These are phyloP conservation scores for Conoideocrella luteorostrata DNA, from an alignment of 2,329 filamentous ascomycete genomes.

Conservation along the genomic window DNA sequence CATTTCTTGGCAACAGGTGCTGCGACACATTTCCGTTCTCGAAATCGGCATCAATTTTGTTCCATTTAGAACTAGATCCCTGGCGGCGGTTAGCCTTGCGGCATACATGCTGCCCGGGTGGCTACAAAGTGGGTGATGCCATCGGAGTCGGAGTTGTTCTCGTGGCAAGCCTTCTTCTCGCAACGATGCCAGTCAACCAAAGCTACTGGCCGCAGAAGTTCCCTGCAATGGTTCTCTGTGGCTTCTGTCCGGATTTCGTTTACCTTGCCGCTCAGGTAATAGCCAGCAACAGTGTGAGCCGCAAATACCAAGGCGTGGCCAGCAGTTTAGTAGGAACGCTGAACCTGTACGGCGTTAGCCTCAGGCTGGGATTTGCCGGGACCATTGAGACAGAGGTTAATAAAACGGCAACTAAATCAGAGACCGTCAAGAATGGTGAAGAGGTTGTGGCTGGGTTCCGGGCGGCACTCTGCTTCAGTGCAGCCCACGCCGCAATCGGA, in stretches of 20 bases:
- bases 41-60: slow-evolving; percentile 29
- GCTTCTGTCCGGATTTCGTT: slow-evolving; percentile 41
- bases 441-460: slow-evolving; percentile 24
- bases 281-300: slow-evolving; percentile 42
- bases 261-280: slow-evolving; percentile 47
- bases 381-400: slow-evolving; percentile 25
- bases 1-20: slow-evolving; percentile 34
- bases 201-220: slow-evolving; percentile 35
- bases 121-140: slow-evolving; percentile 40
- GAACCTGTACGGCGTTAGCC: slow-evolving; percentile 24
- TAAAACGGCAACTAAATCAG: background rate
- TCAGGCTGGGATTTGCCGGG: slow-evolving; percentile 26
- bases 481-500: slow-evolving; percentile 18
- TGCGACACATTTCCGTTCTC: slow-evolving; percentile 35
- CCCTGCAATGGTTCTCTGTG: slow-evolving; percentile 25
- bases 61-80: slow-evolving; percentile 34
- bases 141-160: slow-evolving; percentile 27
- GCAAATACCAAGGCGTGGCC: slow-evolving; percentile 44
- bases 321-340: slow-evolving; percentile 39
- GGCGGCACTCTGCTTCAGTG: slow-evolving; percentile 32
- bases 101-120: slow-evolving; percentile 41
- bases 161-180: slow-evolving; percentile 19
- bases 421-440: background rate
- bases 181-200: slow-evolving; percentile 39
- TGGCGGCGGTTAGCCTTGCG: slow-evolving; percentile 30